A percentile compares a stretch with the other conserved stretches of the same genome.
Evolutionary conservation across 2,329 filamentous ascomycete genomes (phyloP).

Genomic region (Claviceps africana): DNA sequence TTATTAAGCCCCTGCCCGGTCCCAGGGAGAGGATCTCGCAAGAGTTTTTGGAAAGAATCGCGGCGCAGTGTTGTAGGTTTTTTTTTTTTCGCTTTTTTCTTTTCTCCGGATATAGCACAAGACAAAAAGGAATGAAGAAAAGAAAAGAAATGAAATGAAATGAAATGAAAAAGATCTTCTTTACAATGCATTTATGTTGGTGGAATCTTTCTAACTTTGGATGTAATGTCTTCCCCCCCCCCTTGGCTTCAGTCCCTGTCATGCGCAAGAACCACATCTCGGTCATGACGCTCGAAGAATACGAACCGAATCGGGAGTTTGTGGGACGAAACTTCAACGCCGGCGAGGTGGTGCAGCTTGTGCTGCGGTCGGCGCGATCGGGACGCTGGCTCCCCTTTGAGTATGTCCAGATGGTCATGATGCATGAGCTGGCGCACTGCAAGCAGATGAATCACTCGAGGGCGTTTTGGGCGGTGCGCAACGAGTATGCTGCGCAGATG

Average conservation of each 20-base stretch:
- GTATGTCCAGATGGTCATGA: slow-evolving; percentile 90
- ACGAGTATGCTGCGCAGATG: slow-evolving; percentile 59
- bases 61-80: slow-evolving; percentile 57
- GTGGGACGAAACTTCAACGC: slow-evolving; percentile 83
- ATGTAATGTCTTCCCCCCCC: too few relatives aligned
- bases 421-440: slow-evolving; percentile 81
- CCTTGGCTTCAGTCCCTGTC: slow-evolving; percentile 38
- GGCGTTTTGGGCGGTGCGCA: slow-evolving; percentile 68
- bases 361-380: slow-evolving; percentile 52
- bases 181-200: too few relatives aligned
- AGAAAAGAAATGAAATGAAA: too few relatives aligned
- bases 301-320: slow-evolving; percentile 68
- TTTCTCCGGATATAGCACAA: neutral
- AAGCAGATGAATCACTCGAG: slow-evolving; percentile 83
- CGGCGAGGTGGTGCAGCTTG: slow-evolving; percentile 74
- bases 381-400: slow-evolving; percentile 66
- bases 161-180: neutral
- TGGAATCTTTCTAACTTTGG: too few relatives aligned
- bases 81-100: neutral
- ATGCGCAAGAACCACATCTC: slow-evolving; percentile 53
- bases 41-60: slow-evolving; percentile 62
- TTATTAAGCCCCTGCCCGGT: slow-evolving; percentile 67
- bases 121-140: too few relatives aligned
- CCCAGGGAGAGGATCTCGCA: slow-evolving; percentile 47
- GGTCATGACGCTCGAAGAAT: slow-evolving; percentile 64